Percentiles rank a stretch among this genome's conserved stretches.
These are phyloP conservation scores for Bromus sterilis DNA, from an alignment of 176 grass and related monocot species.

Conservation along the genomic window DNA sequence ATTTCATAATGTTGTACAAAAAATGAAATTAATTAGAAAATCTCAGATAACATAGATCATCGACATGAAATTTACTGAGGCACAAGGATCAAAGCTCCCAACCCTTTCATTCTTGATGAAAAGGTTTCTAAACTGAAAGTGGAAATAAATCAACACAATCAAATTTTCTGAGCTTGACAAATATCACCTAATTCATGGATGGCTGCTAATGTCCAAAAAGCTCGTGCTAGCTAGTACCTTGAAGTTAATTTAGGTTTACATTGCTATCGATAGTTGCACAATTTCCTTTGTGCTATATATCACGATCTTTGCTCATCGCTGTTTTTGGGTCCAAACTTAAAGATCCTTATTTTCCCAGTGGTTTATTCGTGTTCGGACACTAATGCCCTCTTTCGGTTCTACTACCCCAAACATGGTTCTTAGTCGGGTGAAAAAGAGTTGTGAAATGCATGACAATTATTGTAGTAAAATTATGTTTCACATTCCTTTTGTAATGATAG, in stretches of 20 bases:
- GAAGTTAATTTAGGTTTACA: slow-evolving; percentile 58
- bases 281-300: slow-evolving; percentile 47
- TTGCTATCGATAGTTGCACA: slow-evolving; percentile 39
- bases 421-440: slow-evolving; percentile 51
- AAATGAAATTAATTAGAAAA: no score
- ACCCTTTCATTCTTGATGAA: no score
- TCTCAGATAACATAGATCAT: no score
- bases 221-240: slow-evolving; percentile 47
- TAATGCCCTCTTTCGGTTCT: slow-evolving; percentile 67
- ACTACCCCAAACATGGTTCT: slow-evolving; percentile 73
- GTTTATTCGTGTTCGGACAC: slow-evolving; percentile 54
- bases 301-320: slow-evolving; percentile 37
- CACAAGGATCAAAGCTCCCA: no score
- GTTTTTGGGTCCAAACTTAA: slow-evolving; percentile 57
- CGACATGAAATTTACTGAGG: no score
- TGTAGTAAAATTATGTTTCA: neutral
- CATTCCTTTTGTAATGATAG: neutral
- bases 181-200: slow-evolving; percentile 86
- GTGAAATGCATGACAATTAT: neutral
- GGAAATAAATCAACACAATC: no score
- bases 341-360: slow-evolving; percentile 73
- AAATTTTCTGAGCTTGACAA: slow-evolving; percentile 47
- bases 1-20: neutral
- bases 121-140: no score
- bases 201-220: slow-evolving; percentile 67